Evolutionary conservation across 2,329 filamentous ascomycete genomes (phyloP), one percentile per base, ranked within the genome.

Genomic region (Fusarium oligoseptatum): DNA sequence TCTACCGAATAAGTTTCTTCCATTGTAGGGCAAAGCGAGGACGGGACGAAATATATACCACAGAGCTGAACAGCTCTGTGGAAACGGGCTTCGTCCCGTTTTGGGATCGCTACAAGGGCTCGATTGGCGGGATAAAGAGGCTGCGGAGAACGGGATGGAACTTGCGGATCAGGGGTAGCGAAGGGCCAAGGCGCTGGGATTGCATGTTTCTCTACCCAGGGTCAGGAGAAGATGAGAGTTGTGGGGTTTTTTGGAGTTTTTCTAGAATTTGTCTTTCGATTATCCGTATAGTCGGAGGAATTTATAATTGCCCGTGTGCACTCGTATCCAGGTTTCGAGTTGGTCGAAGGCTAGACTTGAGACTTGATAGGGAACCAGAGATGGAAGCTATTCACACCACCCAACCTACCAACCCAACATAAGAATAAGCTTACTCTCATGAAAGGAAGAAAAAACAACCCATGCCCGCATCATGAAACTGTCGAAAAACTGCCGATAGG

Each of bases 91-190:
- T 57, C n/a, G 32, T n/a, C 12, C 55, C 17, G 14, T 68, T 71
- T 67, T 39, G 37, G 52, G 37, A 64, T 36, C 6, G 1, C 3
- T 4, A 6, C 22, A 3, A 8, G 22, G 27, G 1, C 12, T 56
- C 1, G 27, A 72, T 72, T 71, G 70, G 70, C 64, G 68, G 70
- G 55, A 71, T 68, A 71, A 71, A 22, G 45, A 32, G 24, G 36
- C 36, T 29, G 29, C 50, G 52, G 63, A 45, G 63, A 48, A 48
- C 39, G 39, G 63, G 52, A 64, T 39, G 60, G 60, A 32, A 63
- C 60, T 9, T 20, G 29, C 24, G 34, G 61, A 56, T 43, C 48
- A 64, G 61, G 63, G 63, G 52, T 27, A 48, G 45, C n/a, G 41
- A 61, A 61, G 39, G 58, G 56, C 36, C 50, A 36, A 17, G 20